Evolutionary conservation across 108 stramenopile genomes (phyloP).

Genomic region (Skeletonema grethae): DNA sequence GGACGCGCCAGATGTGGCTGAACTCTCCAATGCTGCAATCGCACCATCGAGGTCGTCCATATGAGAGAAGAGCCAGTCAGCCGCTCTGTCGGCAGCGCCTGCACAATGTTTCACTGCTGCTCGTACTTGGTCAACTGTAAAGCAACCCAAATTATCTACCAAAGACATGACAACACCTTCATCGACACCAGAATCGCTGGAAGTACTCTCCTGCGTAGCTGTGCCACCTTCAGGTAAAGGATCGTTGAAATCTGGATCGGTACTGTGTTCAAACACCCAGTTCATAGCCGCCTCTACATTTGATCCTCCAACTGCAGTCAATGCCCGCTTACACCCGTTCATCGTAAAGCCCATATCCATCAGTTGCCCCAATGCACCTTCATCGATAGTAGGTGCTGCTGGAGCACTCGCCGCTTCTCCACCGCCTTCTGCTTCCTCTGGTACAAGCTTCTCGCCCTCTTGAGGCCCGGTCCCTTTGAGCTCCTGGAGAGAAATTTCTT

Average conservation of each 20-base stretch:
- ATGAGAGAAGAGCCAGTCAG: slow-evolving; percentile 97
- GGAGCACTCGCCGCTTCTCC: slow-evolving; percentile 27
- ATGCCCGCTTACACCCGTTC: slow-evolving; percentile 95
- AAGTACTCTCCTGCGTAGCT: slow-evolving; percentile 31
- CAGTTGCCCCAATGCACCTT: slow-evolving; percentile 81
- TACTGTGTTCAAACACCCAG: slow-evolving; percentile 98
- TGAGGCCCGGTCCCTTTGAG: slow-evolving; percentile 78
- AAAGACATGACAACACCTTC: slow-evolving; percentile 77
- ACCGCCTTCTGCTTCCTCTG: slow-evolving; percentile 58
- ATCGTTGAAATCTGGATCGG: slow-evolving; percentile 96
- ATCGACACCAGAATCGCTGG: slow-evolving; percentile 53
- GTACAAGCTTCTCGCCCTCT: slow-evolving; percentile 84
- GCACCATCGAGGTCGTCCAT: slow-evolving; percentile 92
- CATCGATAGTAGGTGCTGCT: slow-evolving; percentile 66
- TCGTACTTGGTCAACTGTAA: slow-evolving; percentile 89
- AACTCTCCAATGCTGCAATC: slow-evolving; percentile 69
- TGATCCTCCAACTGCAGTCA: slow-evolving; percentile 87
- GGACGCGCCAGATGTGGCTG: slow-evolving; percentile 13
- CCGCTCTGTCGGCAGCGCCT: slow-evolving; percentile 91
- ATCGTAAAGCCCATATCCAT: slow-evolving; percentile 97
- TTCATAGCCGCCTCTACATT: slow-evolving; percentile 94
- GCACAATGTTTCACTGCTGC: slow-evolving; percentile 86
- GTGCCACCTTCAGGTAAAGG: slow-evolving; percentile 70
- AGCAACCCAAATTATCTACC: slow-evolving; percentile 90
- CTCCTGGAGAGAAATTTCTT: slow-evolving; percentile 76